These are phyloP conservation scores for Kitagawia praeruptora DNA, from an alignment of 129 eudicot genomes.

Conservation along the genomic window DNA sequence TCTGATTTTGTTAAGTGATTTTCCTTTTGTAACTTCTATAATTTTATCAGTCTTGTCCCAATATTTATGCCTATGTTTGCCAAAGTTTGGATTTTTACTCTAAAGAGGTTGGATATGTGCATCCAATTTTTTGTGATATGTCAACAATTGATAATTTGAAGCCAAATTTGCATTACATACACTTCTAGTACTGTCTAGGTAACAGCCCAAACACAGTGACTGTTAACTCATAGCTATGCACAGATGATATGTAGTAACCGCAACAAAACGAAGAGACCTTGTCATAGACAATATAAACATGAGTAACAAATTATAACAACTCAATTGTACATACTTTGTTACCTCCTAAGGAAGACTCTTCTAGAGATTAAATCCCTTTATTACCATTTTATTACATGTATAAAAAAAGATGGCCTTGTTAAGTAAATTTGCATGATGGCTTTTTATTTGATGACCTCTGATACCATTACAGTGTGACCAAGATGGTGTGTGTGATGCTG, in stretches of 20 bases:
- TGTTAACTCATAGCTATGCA: not conserved
- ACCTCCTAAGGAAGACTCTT: not conserved
- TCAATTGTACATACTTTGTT: not conserved
- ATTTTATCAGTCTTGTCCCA: no score
- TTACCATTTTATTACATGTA: not conserved
- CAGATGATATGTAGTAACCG: not conserved
- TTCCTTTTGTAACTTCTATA: not conserved
- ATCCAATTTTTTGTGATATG: not conserved
- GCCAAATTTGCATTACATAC: not conserved
- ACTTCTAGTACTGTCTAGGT: not conserved
- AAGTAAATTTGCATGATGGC: not conserved
- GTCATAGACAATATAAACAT: not conserved
- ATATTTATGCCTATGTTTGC: not conserved
- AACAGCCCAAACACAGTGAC: not conserved
- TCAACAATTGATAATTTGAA: not conserved
- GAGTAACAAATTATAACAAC: not conserved
- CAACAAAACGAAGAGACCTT: not conserved
- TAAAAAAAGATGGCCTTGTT: not conserved
- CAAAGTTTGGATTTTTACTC: not conserved
- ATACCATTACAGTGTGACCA: constrained; percentile 2
- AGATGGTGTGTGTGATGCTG: constrained; percentile 53
- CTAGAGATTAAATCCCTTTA: not conserved
- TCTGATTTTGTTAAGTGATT: no score
- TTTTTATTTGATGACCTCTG: not conserved
- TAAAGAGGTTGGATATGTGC: not conserved